Conservation (phyloP, 345 rosid species). For the Gossypium rotundifolium region DNA sequence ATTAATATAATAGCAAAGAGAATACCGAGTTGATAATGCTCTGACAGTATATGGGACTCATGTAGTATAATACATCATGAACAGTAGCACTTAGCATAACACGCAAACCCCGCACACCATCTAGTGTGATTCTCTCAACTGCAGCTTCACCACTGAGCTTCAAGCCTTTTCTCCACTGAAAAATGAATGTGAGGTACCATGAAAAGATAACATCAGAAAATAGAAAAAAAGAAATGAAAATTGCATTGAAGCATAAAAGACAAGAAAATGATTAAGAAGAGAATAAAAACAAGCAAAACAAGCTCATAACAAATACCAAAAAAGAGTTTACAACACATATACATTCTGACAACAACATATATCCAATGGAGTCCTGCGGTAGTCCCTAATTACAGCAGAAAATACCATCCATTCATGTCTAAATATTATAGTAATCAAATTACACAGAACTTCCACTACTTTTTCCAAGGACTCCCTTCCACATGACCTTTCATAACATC, state of each 20-base stretch:
- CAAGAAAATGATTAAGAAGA: background rate
- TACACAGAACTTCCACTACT: background rate
- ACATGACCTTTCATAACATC: background rate
- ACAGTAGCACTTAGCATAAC: conserved; percentile 88
- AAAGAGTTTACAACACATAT: background rate
- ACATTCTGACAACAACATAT: background rate
- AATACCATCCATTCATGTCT: background rate
- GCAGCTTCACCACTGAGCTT: conserved; percentile 94
- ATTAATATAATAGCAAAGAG: conserved; percentile 1
- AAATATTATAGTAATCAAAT: background rate
- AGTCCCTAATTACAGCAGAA: background rate
- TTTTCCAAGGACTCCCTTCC: background rate
- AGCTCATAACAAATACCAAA: background rate
- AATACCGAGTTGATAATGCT: conserved; percentile 86
- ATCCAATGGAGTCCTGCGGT: background rate
- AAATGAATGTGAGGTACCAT: conserved; percentile 8
- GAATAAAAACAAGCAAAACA: background rate
- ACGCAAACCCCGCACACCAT: conserved; percentile 89
- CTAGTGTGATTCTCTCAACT: conserved; percentile 88
- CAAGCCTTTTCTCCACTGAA: conserved; percentile 97
- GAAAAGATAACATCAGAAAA: background rate
- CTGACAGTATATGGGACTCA: conserved; percentile 98
- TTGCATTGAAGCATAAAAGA: background rate
- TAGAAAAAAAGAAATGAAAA: background rate
- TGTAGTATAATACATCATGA: conserved; percentile 92